A percentile compares a stretch with the other conserved stretches of the same genome.
Evolutionary conservation across 2,329 filamentous ascomycete species (phyloP).

Genomic region (Cadophora sp.): DNA sequence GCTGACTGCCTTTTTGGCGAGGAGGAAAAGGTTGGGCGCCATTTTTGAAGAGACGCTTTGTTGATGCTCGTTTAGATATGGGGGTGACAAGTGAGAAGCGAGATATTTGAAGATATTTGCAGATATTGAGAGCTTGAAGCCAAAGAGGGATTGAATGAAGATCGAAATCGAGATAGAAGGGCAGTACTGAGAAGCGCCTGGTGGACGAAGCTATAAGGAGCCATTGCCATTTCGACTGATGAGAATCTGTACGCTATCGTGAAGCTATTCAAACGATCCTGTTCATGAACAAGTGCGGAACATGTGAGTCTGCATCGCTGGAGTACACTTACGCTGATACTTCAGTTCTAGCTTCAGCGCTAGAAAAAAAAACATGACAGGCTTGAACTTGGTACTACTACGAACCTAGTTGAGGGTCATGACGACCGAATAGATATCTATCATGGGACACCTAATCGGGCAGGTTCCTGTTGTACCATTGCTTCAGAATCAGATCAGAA

Average conservation of each 20-base stretch:
- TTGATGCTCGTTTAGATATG: background rate
- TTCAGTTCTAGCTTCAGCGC: background rate
- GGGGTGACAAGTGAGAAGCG: background rate
- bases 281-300: background rate
- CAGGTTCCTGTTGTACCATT: background rate
- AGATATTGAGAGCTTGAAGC: background rate
- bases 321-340: background rate
- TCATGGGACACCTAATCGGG: background rate
- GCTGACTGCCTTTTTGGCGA: conserved; percentile 19
- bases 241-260: conserved; percentile 2
- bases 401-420: background rate
- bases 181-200: background rate
- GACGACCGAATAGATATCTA: background rate
- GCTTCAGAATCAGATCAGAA: background rate
- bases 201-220: background rate
- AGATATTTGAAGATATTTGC: background rate
- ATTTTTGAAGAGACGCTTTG: conserved; percentile 11
- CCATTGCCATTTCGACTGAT: conserved; percentile 1
- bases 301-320: background rate
- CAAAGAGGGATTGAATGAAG: background rate
- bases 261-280: background rate
- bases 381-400: no score
- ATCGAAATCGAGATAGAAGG: background rate
- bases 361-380: no score
- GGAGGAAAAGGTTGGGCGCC: conserved; percentile 25